These are phyloP conservation scores for Brettanomyces nanus DNA, from an alignment of 805 yeast species.

Conservation along the genomic window DNA sequence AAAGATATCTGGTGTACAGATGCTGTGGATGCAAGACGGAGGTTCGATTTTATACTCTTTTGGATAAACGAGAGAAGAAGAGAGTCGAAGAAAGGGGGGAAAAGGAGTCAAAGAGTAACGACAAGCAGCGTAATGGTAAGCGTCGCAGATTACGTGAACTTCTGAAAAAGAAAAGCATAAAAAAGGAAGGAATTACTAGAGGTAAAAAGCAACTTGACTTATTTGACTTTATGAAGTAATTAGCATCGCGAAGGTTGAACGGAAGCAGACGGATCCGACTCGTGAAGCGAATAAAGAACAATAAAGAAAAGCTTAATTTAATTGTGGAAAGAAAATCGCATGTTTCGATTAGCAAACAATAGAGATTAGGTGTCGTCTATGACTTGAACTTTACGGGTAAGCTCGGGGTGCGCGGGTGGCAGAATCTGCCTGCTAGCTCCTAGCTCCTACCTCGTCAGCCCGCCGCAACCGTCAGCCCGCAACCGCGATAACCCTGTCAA, in stretches of 20 bases:
- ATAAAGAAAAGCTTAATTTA: too few relatives aligned
- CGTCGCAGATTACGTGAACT: slow-evolving; percentile 12
- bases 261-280: neutral
- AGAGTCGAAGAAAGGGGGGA: neutral
- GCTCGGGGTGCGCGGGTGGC: too few relatives aligned
- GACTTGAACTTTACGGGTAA: too few relatives aligned
- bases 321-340: too few relatives aligned
- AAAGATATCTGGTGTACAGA: neutral
- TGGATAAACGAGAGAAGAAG: neutral
- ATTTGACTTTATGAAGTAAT: slow-evolving; percentile 22
- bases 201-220: slow-evolving; percentile 15
- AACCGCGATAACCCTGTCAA: too few relatives aligned
- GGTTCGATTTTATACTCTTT: neutral
- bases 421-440: too few relatives aligned
- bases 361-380: too few relatives aligned
- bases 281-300: too few relatives aligned
- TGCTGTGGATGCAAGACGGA: neutral
- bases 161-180: slow-evolving; percentile 14
- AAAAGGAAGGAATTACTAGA: slow-evolving; percentile 8
- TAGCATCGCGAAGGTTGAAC: neutral
- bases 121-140: neutral
- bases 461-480: too few relatives aligned
- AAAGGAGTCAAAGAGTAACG: neutral
- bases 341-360: too few relatives aligned
- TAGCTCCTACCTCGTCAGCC: too few relatives aligned